Evolutionary conservation across 371 early-diverging fungal species (phyloP), one percentile per base, ranked within the genome.

Genomic region (Basidiobolus meristosporus): DNA sequence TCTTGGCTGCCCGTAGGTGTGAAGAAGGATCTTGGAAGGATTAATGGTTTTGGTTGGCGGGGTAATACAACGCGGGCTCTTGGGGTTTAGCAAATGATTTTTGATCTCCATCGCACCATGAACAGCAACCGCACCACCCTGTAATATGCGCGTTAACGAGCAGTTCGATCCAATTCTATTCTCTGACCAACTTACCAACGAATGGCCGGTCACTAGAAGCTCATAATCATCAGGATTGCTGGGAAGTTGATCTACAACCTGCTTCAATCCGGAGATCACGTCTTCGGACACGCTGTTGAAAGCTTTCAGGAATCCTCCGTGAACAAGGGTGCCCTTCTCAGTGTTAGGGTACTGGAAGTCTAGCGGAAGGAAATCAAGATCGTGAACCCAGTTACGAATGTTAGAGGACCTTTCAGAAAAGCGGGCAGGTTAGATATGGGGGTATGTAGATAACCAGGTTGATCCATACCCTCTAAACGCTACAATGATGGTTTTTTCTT

Each of bases 1-100:
- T 0, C 43, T 23, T 11, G 35, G 26, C 19, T 35, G 30, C 18
- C 36, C 43, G 30, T 36, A 43, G 16, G 43, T 43, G 18, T 29
- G 15, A 7, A 43, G 7, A 19, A 16, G 21, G 9, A 43, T 36
- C 0, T 22, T 9, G 2, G n/a, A n/a, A 28, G 32, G 32, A 17
- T n/a, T n/a, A 2, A 43, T 16, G 6, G n/a, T 15, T 3, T 18
- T 16, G 36, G 6, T 19, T 3, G 34, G 5, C 16, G 34, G 16
- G 18, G n/a, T n/a, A n/a, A n/a, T n/a, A n/a, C n/a, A n/a, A n/a
- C n/a, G n/a, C n/a, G n/a, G n/a, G n/a, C n/a, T n/a, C n/a, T n/a
- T n/a, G n/a, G n/a, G n/a, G n/a, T n/a, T n/a, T n/a, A n/a, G n/a
- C n/a, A n/a, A n/a, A n/a, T n/a, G n/a, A 7, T 10, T 9, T 10